Base-by-base conservation (phyloP, 2,329 filamentous ascomycete species). In the Chrysosporium queenslandicum region DNA sequence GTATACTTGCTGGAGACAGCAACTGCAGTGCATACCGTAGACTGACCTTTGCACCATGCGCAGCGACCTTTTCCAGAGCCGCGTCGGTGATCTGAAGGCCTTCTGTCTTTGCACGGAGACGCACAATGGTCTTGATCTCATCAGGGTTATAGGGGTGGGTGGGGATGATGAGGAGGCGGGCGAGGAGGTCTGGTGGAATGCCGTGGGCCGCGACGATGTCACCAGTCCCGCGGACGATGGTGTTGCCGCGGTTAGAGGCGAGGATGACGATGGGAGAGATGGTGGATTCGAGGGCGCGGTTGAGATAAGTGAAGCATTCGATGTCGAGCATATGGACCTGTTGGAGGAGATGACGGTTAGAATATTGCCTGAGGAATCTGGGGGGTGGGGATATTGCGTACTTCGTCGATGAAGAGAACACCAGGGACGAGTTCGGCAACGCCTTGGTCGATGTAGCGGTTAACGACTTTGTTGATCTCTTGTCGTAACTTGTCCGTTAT, bases 241-340 rank as follows among this genome's bases (percentile, higher is more conserved):
- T 91, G 76, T 90, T 85, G 68, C 92, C 92, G 63, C 92, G 85
- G 75, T 98, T 98, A 39, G 92, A 97, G 55, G 92, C 92, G 56
- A 98, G 83, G 60, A 98, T 92, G 56, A 98, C 92, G 64, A 98
- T 95, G 53, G 92, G 92, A 1, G 91, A 91, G 64, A 98, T 94
- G 59, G 83, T 81, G 52, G 87, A 90, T 77, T 98, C 92, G 60
- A 98, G 79, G n/a, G 92, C 92, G 66, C 90, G 87, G 77, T 97
- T 97, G 65, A 98, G 83, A 73, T 96, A 98, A 60, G 92, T 97
- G 74, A 97, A 98, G 76, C 90, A 94, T 75, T 98, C 92, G 61
- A 98, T 86, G 69, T 98, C 92, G 62, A 98, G 88, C 92, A 98
- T 98, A 75, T 98, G 91, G 55, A 94, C 91, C 89, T 94, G 62